Percentiles rank a stretch among this genome's conserved stretches.
Conservation (phyloP, 2,329 filamentous ascomycete species). For the Penicillium sp. region DNA sequence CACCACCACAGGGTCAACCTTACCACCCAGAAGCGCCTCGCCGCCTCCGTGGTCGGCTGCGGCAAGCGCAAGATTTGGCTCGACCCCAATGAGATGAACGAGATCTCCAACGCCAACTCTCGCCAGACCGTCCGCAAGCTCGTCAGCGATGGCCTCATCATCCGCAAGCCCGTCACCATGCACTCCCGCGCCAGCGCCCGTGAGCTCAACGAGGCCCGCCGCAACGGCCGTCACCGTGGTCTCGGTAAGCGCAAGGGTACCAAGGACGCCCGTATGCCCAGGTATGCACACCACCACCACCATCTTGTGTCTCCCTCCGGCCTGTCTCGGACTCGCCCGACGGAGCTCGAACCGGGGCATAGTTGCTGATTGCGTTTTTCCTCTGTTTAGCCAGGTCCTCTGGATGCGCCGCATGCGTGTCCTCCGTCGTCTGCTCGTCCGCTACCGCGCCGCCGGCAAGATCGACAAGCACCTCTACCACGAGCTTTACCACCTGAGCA, state of each 20-base stretch:
- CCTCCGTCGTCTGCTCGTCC: conserved; percentile 97
- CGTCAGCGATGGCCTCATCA: conserved; percentile 99
- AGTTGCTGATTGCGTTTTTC: conserved; percentile 23
- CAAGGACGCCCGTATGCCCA: conserved; percentile 97
- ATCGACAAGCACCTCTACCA: conserved; percentile 99
- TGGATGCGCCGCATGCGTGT: conserved; percentile 99
- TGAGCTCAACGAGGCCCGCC: conserved; percentile 89
- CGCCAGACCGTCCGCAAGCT: conserved; percentile 99
- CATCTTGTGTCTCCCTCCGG: background rate
- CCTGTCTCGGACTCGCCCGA: background rate
- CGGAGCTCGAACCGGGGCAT: background rate
- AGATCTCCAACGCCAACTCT: conserved; percentile 99
- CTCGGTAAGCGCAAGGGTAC: conserved; percentile 99
- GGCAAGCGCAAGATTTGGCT: conserved; percentile 99
- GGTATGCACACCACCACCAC: conserved; percentile 57
- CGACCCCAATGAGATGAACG: conserved; percentile 97
- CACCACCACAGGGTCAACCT: conserved; percentile 85
- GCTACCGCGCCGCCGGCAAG: conserved; percentile 99
- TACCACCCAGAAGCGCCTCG: conserved; percentile 99
- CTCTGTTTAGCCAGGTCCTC: conserved; percentile 74
- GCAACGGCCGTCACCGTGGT: conserved; percentile 95
- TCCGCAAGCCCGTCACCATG: conserved; percentile 99
- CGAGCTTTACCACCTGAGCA: conserved; percentile 99
- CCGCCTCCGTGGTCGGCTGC: conserved; percentile 96
- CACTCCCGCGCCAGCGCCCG: conserved; percentile 97